A percentile compares a stretch with the other conserved stretches of the same genome.
phyloP scores from a whole-genome alignment of 768 basidiomycete genomes.

The Cystofilobasidium macerans region DNA sequence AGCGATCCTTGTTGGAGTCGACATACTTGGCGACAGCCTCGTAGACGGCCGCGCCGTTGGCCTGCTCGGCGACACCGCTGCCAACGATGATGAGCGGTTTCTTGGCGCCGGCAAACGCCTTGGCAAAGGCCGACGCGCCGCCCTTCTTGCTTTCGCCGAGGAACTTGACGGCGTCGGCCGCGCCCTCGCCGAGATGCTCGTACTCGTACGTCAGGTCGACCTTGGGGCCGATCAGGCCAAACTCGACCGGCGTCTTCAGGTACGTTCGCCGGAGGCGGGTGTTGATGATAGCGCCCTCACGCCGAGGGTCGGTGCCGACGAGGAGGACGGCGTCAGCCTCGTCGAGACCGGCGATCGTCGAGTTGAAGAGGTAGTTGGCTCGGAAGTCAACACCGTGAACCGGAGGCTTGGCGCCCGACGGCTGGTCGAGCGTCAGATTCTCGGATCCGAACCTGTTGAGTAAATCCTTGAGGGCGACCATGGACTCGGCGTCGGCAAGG shows the following conservation, averaged over 20 bases:
- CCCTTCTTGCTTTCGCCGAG: conserved; percentile 46
- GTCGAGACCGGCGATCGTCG: conserved; percentile 80
- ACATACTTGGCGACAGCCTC: conserved; percentile 69
- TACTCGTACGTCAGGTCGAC: conserved; percentile 88
- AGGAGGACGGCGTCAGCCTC: conserved; percentile 84
- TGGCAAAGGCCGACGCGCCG: conserved; percentile 49
- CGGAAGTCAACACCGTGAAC: conserved; percentile 77
- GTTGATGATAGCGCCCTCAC: conserved; percentile 94
- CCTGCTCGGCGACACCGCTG: conserved; percentile 70
- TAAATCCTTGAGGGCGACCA: conserved; percentile 81
- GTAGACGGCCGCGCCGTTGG: conserved; percentile 67
- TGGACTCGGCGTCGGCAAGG: conserved; percentile 73
- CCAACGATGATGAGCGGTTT: conserved; percentile 88
- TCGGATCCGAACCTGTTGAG: conserved; percentile 88
- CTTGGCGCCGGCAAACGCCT: conserved; percentile 80
- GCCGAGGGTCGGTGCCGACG: conserved; percentile 90
- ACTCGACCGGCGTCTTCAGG: conserved; percentile 73
- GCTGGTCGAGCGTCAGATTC: conserved; percentile 72
- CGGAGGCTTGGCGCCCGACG: conserved; percentile 56
- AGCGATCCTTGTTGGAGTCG: conserved; percentile 57
- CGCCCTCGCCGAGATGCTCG: conserved; percentile 75
- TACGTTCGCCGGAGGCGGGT: conserved; percentile 92
- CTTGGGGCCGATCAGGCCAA: conserved; percentile 80
- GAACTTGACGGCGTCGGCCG: conserved; percentile 58
- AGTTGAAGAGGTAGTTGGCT: conserved; percentile 93